Conservation (phyloP, 169 alveolate species). For the Plasmodium vivax region DNA sequence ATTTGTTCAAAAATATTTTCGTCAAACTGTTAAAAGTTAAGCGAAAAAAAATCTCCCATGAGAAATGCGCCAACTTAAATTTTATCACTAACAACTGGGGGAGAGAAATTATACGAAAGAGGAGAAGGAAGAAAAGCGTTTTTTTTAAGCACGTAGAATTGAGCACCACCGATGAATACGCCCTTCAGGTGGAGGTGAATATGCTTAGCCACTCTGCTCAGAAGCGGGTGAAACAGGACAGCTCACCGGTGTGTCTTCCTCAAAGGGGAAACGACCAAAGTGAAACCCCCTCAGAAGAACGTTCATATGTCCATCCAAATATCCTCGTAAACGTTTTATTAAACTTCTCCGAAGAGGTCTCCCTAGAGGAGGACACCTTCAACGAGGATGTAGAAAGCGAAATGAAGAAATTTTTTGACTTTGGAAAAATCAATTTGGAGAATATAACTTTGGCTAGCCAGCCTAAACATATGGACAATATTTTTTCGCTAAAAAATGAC, state of each 20-base stretch:
- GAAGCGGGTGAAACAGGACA: not conserved
- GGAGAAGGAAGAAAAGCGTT: conserved; percentile 9
- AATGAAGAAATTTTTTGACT: conserved; percentile 18
- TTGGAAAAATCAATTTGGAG: conserved; percentile 36
- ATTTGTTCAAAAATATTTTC: conserved; percentile 9
- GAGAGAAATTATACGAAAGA: conserved; percentile 16
- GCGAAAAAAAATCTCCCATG: conserved; percentile 6
- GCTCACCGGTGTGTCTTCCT: not conserved
- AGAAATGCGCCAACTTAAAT: not conserved
- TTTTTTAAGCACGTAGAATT: conserved; percentile 54
- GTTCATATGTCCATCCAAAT: not conserved
- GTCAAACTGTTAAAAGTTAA: conserved; percentile 32
- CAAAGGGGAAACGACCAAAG: not conserved
- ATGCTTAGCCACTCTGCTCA: not conserved
- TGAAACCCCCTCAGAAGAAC: not conserved
- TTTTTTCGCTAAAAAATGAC: conserved; percentile 40
- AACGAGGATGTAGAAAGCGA: conserved; percentile 52
- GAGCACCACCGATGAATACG: conserved; percentile 1
- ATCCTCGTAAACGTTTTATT: not conserved
- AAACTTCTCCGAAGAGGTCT: conserved; percentile 37
- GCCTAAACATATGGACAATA: conserved; percentile 1
- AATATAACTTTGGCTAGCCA: not conserved
- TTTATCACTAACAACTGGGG: conserved; percentile 14
- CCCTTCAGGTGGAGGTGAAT: conserved; percentile 22
- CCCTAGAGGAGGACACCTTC: conserved; percentile 20